phyloP scores from a whole-genome alignment of 164 flowering plant genomes.

The Hamamelis virginiana region DNA sequence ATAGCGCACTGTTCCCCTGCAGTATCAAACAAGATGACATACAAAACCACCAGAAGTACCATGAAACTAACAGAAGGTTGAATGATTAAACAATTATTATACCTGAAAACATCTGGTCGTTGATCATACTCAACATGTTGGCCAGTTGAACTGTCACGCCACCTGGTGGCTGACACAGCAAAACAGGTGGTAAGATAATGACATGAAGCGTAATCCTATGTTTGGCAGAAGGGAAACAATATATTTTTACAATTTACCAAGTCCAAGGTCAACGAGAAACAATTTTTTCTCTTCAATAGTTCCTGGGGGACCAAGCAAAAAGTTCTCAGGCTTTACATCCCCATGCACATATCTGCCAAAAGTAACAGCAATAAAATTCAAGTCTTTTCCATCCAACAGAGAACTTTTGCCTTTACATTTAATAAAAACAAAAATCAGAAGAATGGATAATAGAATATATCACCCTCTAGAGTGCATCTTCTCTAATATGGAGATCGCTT shows the following conservation, averaged over 20 bases:
- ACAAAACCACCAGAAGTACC: neutral
- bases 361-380: neutral
- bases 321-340: constrained; percentile 97
- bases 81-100: neutral
- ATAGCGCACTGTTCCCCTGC: constrained; percentile 96
- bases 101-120: constrained; percentile 96
- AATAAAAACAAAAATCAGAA: neutral
- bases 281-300: constrained; percentile 80
- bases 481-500: constrained; percentile 86
- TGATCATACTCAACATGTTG: constrained; percentile 92
- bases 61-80: neutral
- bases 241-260: constrained; percentile 46
- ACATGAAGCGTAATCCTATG: neutral
- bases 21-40: constrained; percentile 1
- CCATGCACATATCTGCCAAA: constrained; percentile 86
- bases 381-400: neutral
- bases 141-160: constrained; percentile 77
- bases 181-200: constrained; percentile 1
- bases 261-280: constrained; percentile 91
- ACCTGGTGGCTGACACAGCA: constrained; percentile 62
- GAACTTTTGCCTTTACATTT: neutral
- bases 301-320: constrained; percentile 92
- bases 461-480: constrained; percentile 86
- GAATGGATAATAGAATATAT: constrained; percentile 5
- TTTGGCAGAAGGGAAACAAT: neutral